A percentile compares a stretch with the other conserved stretches of the same genome.
Conservation (phyloP, 139 green algal genomes). For the Tetradesmus lagerheimii region DNA sequence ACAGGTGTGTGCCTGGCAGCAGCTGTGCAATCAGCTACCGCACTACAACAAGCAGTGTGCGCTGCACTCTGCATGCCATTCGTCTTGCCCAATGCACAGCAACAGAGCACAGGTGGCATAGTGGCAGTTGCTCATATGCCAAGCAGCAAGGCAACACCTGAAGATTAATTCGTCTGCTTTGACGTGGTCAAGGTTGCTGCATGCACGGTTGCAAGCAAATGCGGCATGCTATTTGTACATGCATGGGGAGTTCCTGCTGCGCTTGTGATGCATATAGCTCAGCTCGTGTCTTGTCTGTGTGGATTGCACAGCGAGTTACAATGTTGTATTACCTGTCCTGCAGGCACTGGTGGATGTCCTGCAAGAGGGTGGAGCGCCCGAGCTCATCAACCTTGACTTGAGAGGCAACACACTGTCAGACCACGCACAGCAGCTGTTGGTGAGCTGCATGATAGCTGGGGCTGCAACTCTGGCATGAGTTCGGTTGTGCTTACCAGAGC, state of each 20-base stretch:
- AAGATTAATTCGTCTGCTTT: too few species aligned
- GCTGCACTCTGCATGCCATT: not conserved
- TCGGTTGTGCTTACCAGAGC: not conserved
- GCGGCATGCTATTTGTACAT: too few species aligned
- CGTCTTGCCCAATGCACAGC: not conserved
- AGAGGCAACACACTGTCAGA: constrained; percentile 54
- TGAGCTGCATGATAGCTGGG: not conserved
- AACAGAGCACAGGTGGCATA: too few species aligned
- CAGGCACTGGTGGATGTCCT: constrained; percentile 55
- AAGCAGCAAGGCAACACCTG: too few species aligned
- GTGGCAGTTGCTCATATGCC: too few species aligned
- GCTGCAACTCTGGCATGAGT: not conserved
- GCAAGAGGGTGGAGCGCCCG: constrained; percentile 49
- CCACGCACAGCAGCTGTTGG: constrained; percentile 47
- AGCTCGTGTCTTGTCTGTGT: too few species aligned
- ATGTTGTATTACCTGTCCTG: not conserved
- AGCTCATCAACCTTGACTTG: constrained; percentile 68
- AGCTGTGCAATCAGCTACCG: not conserved
- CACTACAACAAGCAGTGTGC: not conserved
- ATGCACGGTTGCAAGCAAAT: too few species aligned
- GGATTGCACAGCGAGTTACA: not conserved
- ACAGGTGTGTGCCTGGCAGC: constrained; percentile 40
- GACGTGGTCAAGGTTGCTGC: too few species aligned
- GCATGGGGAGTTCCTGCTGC: not conserved
- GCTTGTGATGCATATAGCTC: too few species aligned